Evolutionary conservation across 2,329 filamentous ascomycete genomes (phyloP), one percentile per base, ranked within the genome.

Genomic region (Dryadomyces quercivorus): DNA sequence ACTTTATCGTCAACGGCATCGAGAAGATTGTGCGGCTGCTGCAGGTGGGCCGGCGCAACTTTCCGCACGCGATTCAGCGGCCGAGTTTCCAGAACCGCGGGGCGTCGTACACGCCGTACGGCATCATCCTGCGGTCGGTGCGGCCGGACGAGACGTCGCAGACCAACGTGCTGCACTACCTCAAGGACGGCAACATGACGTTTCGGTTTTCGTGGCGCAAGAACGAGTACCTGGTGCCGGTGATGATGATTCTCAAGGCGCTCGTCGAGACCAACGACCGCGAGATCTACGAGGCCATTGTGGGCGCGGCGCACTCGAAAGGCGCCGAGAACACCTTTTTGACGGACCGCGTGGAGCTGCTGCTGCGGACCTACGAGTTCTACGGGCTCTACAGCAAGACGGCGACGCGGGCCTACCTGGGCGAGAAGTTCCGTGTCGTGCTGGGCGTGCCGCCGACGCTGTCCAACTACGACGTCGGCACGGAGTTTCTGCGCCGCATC

Each of bases 141-240:
- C 83, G 93, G 56, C 91, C 91, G n/a, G 93, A 98, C 70, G 90
- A 98, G 71, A 96, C 92, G 9, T 96, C 91, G 34, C 92, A 97
- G 70, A 97, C 92, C 42, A 98, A 97, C 64, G 90, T 95, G 38
- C 77, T 98, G 50, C 93, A 98, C 71, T 98, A 97, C 69, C 80
- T 98, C 55, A 89, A 79, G 63, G 93, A 98, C 67, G 93, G 93
- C 60, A 97, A 96, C 68, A 84, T 97, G 63, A 97, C 89, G 0
- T 95, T 98, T 71, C 81, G 93, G 55, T 98, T 98, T 70, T 96
- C 92, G 7, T 98, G 92, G 92, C 80, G 91, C 61, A 98, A 98
- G 72, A 89, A 90, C 62, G 93, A 98, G 69, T 98, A 89, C 65
- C 80, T 98, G n/a, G 80, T 98, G 2, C 93, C 93, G 1, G 87